phyloP scores from a whole-genome alignment of 345 rosid genomes.

The Arabidopsis suecica region DNA sequence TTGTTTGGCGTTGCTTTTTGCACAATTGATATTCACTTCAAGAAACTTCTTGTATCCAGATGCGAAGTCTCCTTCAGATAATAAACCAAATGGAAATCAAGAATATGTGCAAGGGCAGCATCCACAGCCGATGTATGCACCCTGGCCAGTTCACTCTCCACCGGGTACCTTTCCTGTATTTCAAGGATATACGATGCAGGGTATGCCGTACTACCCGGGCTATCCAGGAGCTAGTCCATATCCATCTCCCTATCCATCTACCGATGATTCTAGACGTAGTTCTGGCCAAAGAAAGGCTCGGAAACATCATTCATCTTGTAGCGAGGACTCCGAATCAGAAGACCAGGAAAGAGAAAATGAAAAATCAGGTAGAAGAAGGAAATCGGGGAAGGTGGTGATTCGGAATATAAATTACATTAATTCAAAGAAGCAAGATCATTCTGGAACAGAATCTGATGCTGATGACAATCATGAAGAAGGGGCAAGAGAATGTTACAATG shows the following conservation, averaged over 20 bases:
- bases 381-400: conserved; percentile 78
- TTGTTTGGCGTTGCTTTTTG: conserved; percentile 25
- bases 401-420: conserved; percentile 84
- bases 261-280: conserved; percentile 61
- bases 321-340: conserved; percentile 59
- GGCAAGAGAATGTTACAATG: conserved; percentile 47
- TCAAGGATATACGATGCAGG: conserved; percentile 90
- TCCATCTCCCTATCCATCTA: conserved; percentile 69
- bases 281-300: conserved; percentile 60
- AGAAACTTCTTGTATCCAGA: conserved; percentile 48
- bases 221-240: conserved; percentile 69
- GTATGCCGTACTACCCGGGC: conserved; percentile 76
- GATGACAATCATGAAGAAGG: conserved; percentile 56
- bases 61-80: conserved; percentile 61
- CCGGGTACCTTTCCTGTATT: conserved; percentile 75
- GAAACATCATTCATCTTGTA: conserved; percentile 72
- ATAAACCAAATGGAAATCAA: conserved; percentile 55
- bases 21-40: conserved; percentile 9
- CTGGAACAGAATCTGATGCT: conserved; percentile 63
- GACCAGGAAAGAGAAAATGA: conserved; percentile 55
- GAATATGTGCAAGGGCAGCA: conserved; percentile 77
- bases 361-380: conserved; percentile 67
- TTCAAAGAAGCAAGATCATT: conserved; percentile 64
- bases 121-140: conserved; percentile 76
- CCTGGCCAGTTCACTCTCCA: conserved; percentile 92